A percentile compares a stretch with the other conserved stretches of the same genome.
These are phyloP conservation scores for Fusarium sp. DNA, from an alignment of 2,329 filamentous ascomycete species.

Conservation along the genomic window DNA sequence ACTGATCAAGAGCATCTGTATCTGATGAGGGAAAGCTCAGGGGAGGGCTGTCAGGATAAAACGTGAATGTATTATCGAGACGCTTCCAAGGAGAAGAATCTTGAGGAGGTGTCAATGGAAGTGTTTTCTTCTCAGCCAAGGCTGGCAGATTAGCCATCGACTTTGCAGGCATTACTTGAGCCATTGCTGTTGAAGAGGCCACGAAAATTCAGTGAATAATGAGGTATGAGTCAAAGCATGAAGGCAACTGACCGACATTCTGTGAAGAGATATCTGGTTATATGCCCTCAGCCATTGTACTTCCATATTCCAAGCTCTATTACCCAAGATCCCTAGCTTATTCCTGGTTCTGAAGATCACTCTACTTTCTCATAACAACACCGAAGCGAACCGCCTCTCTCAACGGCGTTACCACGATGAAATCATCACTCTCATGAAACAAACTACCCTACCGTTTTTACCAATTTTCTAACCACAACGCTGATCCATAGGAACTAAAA, in stretches of 20 bases:
- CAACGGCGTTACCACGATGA: slow-evolving; percentile 6
- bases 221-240: background rate
- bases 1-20: background rate
- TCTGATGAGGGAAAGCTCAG: slow-evolving; percentile 15
- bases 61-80: slow-evolving; percentile 9
- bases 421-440: slow-evolving; percentile 2
- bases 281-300: background rate
- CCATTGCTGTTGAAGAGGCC: background rate
- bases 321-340: background rate
- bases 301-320: background rate
- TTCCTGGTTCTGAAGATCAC: slow-evolving; percentile 8
- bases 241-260: background rate
- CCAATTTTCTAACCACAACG: background rate
- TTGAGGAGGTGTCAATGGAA: slow-evolving; percentile 1
- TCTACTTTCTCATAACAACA: background rate
- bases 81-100: slow-evolving; percentile 15
- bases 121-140: background rate
- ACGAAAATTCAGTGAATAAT: background rate
- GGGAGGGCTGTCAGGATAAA: slow-evolving; percentile 28
- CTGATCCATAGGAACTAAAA: background rate
- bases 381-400: background rate
- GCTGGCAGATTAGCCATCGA: background rate
- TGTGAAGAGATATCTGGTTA: slow-evolving; percentile 8
- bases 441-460: background rate
- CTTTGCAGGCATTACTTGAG: slow-evolving; percentile 4